A percentile compares a stretch with the other conserved stretches of the same genome.
Evolutionary conservation across 352 stramenopile genomes (phyloP).

Genomic region (Pythium angustatum): DNA sequence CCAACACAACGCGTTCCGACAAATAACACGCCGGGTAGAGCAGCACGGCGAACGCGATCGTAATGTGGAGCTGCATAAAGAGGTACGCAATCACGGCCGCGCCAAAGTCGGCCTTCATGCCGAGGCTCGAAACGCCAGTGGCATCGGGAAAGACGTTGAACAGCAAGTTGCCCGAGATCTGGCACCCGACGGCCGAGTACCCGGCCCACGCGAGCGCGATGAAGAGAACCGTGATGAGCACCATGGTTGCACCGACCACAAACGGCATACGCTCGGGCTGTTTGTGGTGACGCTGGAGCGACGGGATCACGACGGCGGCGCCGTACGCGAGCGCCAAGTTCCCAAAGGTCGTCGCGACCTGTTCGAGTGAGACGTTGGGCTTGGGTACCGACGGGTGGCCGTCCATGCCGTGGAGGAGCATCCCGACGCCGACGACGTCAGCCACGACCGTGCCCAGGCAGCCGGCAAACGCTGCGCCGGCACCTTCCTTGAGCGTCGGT

Average conservation of each 20-base stretch:
- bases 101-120: slow-evolving; percentile 31
- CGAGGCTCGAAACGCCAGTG: slow-evolving; percentile 31
- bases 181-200: slow-evolving; percentile 58
- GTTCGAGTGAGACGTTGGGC: slow-evolving; percentile 31
- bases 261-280: slow-evolving; percentile 33
- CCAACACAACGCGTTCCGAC: slow-evolving; percentile 31
- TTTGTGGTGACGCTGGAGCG: slow-evolving; percentile 26
- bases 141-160: slow-evolving; percentile 53
- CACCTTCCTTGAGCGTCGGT: slow-evolving; percentile 37
- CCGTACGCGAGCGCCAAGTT: slow-evolving; percentile 39
- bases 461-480: slow-evolving; percentile 30
- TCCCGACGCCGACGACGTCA: slow-evolving; percentile 25
- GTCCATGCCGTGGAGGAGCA: slow-evolving; percentile 34
- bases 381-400: slow-evolving; percentile 23
- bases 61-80: slow-evolving; percentile 57
- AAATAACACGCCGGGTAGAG: slow-evolving; percentile 57
- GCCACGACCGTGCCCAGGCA: slow-evolving; percentile 33
- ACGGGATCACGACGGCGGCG: slow-evolving; percentile 35
- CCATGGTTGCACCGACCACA: slow-evolving; percentile 30
- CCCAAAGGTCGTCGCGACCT: slow-evolving; percentile 33
- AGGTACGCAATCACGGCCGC: slow-evolving; percentile 32
- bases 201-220: slow-evolving; percentile 42
- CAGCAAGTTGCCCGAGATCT: slow-evolving; percentile 66
- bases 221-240: slow-evolving; percentile 43
- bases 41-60: slow-evolving; percentile 55